Conservation (phyloP, 495 filamentous ascomycete species). For the Aspergillus incahuasiensis region DNA sequence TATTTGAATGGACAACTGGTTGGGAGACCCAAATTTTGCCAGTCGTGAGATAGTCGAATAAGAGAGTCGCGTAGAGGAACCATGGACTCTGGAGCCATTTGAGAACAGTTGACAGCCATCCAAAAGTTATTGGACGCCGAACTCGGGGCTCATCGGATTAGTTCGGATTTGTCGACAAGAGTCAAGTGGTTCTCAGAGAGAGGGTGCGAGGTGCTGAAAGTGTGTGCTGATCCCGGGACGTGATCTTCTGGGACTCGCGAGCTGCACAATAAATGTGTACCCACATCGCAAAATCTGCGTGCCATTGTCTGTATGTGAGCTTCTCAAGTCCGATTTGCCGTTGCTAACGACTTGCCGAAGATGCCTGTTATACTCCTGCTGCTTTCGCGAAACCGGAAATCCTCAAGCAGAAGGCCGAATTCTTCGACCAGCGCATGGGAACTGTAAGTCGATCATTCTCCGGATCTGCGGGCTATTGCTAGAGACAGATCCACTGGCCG, state of each 20-base stretch:
- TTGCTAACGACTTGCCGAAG: background rate
- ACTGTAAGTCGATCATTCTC: background rate
- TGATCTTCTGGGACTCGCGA: conserved; percentile 40
- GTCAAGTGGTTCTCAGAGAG: conserved; percentile 32
- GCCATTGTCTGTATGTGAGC: background rate
- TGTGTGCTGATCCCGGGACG: conserved; percentile 35
- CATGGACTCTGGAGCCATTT: no score
- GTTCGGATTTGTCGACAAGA: conserved; percentile 27
- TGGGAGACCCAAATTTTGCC: no score
- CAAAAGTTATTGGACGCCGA: conserved; percentile 25
- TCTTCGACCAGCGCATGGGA: background rate
- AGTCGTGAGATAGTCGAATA: no score
- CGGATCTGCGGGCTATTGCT: no score
- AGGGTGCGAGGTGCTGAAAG: conserved; percentile 31
- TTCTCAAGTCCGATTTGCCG: background rate
- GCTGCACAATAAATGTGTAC: conserved; percentile 26
- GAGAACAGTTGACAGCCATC: conserved; percentile 25
- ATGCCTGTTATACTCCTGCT: background rate
- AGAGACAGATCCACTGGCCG: background rate
- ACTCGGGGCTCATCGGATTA: conserved; percentile 33
- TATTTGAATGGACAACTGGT: no score
- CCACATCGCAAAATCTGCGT: background rate
- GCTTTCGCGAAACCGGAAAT: background rate
- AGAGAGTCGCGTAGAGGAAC: no score
- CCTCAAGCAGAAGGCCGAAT: background rate